These are phyloP conservation scores for Aegilops umbellulata DNA, from an alignment of 176 grass and related monocot genomes.

Conservation along the genomic window DNA sequence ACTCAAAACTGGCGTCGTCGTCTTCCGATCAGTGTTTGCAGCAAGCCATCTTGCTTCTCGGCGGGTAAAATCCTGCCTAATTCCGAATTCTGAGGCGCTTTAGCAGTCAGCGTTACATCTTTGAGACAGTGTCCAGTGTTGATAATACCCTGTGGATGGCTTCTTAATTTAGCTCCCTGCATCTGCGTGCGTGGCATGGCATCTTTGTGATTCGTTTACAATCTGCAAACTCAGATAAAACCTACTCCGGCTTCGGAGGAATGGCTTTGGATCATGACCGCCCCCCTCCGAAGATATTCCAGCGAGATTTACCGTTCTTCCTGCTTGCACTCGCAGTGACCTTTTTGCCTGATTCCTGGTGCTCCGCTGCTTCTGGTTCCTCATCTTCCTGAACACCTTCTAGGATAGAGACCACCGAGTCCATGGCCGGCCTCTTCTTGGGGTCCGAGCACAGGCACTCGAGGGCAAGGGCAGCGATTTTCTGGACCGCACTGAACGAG, in stretches of 20 bases:
- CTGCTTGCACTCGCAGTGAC: not conserved
- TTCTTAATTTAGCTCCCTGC: too few species aligned
- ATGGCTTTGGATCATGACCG: constrained; percentile 16
- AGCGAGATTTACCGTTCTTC: constrained; percentile 18
- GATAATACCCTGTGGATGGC: too few species aligned
- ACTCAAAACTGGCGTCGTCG: too few species aligned
- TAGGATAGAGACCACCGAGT: constrained; percentile 44
- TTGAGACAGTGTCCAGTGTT: too few species aligned
- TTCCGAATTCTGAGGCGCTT: too few species aligned
- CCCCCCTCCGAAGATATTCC: constrained; percentile 37
- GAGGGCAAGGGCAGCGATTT: constrained; percentile 47
- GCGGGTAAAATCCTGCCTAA: too few species aligned
- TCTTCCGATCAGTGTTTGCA: too few species aligned
- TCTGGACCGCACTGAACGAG: constrained; percentile 38
- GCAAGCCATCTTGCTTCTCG: too few species aligned
- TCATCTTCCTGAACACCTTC: constrained; percentile 46
- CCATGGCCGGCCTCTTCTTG: constrained; percentile 60
- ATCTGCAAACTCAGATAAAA: too few species aligned
- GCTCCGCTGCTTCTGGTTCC: constrained; percentile 20
- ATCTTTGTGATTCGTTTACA: too few species aligned
- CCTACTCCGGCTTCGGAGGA: not conserved
- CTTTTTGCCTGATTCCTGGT: not conserved
- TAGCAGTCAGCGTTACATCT: too few species aligned
- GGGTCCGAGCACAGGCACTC: constrained; percentile 51
- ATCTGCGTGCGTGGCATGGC: too few species aligned